These are phyloP conservation scores for Brassica incana DNA, from an alignment of 345 rosid genomes.

Conservation along the genomic window DNA sequence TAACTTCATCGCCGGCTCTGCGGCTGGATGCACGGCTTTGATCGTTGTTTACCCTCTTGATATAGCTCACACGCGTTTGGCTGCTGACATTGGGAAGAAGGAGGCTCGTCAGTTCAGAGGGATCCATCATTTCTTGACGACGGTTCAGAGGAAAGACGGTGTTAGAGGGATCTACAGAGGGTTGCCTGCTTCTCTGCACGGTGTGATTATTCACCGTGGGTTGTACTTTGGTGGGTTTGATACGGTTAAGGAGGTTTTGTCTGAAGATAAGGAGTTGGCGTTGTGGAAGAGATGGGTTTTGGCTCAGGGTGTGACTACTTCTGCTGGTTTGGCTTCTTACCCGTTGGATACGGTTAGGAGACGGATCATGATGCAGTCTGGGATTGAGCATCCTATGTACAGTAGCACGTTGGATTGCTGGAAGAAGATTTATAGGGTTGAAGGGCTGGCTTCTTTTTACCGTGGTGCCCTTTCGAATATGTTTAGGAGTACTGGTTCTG, in stretches of 20 bases:
- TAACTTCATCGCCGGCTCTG: conserved; percentile 88
- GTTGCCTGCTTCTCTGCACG: conserved; percentile 86
- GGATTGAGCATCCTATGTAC: conserved; percentile 75
- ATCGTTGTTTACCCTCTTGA: conserved; percentile 88
- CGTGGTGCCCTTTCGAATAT: conserved; percentile 81
- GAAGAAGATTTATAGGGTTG: conserved; percentile 69
- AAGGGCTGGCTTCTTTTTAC: conserved; percentile 79
- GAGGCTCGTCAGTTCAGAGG: conserved; percentile 88
- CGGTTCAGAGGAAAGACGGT: conserved; percentile 72
- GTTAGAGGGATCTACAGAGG: conserved; percentile 83
- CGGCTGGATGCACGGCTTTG: conserved; percentile 84
- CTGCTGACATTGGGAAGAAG: conserved; percentile 78
- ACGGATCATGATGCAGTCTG: conserved; percentile 97
- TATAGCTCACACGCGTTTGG: conserved; percentile 88
- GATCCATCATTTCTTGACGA: conserved; percentile 75
- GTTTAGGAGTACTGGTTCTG: conserved; percentile 91
- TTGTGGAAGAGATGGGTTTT: conserved; percentile 87
- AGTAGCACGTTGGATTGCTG: conserved; percentile 73
- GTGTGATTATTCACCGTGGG: conserved; percentile 83
- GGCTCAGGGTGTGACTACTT: conserved; percentile 88
- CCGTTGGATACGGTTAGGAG: conserved; percentile 89
- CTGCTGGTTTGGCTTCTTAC: conserved; percentile 84
- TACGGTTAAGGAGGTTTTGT: conserved; percentile 73
- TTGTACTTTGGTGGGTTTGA: conserved; percentile 94
- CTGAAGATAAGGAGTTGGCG: conserved; percentile 58